Evolutionary conservation across 768 basidiomycete genomes (phyloP), one percentile per base, ranked within the genome.

Genomic region (Tulasnella sp.): DNA sequence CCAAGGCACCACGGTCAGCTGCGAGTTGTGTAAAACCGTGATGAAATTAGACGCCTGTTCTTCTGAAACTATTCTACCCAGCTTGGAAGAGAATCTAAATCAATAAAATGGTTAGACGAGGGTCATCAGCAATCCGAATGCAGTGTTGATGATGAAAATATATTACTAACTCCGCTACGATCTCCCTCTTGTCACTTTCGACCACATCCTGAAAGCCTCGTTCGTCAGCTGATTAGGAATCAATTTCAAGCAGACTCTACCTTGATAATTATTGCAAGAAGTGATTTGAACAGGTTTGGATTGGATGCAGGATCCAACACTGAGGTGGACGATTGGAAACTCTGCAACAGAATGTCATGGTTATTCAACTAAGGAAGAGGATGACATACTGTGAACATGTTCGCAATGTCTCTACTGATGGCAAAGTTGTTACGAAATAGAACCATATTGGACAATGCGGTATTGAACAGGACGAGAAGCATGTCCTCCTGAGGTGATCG

Each of bases 361-460:
- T 27, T 31, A 2, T 9, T 9, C 1, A 32, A 8, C 19, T 13
- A 27, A 51, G n/a, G 7, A 39, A 13, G 25, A 0, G 75, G 78
- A 77, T 0, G 75, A 48, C 45, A 16, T 20, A 55, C 53, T 16
- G 46, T 74, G 49, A 80, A 80, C 1, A 79, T 69, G 2, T 75
- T 75, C 3, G 72, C 68, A n/a, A 80, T 76, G 56, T 78, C 76
- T n/a, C 77, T 67, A 37, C 74, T 73, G 1, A 79, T 62, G 0
- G 77, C 76, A 47, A 79, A 80, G 47, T 80, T 80, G 50, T 80
- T 78, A 2, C 79, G 71, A 64, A 78, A 79, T 0, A 79, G 62
- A 1, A 80, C 75, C 8, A 54, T 35, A 57, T 80, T 80, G 1
- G 79, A 81, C 12, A 80, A 70, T 0, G 78, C 79, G 0, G 76